phyloP scores from a whole-genome alignment of 495 filamentous ascomycete species.

The Penicillium flavigenum region DNA sequence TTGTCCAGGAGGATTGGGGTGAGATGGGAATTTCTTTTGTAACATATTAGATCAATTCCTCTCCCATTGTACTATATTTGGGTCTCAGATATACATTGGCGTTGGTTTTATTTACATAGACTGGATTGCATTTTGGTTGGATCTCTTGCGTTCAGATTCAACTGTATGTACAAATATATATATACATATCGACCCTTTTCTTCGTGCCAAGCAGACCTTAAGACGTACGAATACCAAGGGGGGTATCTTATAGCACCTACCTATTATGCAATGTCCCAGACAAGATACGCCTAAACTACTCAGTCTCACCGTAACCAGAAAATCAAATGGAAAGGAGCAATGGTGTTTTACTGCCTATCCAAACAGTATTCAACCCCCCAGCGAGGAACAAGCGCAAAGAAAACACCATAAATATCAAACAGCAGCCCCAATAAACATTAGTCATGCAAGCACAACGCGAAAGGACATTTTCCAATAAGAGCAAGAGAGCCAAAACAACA shows the following conservation, averaged over 20 bases:
- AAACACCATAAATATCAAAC: not conserved
- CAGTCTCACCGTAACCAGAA: not conserved
- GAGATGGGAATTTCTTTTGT: slow-evolving; percentile 9
- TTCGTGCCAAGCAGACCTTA: too few species aligned
- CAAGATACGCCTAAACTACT: not conserved
- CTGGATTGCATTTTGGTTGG: not conserved
- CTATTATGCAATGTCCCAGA: not conserved
- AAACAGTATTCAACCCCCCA: not conserved
- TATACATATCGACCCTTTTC: too few species aligned
- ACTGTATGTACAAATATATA: too few species aligned
- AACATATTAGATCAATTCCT: slow-evolving; percentile 17
- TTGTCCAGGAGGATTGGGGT: not conserved
- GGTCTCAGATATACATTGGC: not conserved
- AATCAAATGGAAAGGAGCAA: not conserved
- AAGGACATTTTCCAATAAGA: not conserved
- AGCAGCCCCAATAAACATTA: not conserved
- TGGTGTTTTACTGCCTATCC: not conserved
- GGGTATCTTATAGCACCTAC: not conserved
- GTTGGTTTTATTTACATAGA: not conserved
- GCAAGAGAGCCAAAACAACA: not conserved
- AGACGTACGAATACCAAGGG: not conserved
- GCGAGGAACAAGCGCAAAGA: not conserved
- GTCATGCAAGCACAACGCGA: not conserved
- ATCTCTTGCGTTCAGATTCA: not conserved
- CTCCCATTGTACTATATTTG: not conserved